Evolutionary conservation across 73 alveolate species (phyloP).

Genomic region (Urostyla sp.): DNA sequence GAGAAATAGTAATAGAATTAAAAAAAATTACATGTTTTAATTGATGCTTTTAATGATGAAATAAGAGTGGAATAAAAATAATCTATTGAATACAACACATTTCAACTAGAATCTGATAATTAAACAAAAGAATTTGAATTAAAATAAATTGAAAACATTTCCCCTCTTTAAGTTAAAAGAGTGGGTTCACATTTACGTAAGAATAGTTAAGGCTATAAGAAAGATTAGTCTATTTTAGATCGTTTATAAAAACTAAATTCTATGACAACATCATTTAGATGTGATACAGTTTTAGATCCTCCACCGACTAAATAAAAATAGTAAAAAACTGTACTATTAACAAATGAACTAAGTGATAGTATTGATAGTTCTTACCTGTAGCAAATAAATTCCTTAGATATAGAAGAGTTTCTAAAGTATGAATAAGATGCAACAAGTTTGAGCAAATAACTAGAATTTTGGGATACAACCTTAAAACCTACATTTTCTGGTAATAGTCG

Average conservation of each 20-base stretch:
- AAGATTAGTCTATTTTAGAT: not conserved
- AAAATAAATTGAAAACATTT: not conserved
- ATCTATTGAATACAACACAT: not conserved
- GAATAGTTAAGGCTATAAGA: constrained; percentile 33
- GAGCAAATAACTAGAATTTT: constrained; percentile 5
- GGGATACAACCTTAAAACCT: constrained; percentile 37
- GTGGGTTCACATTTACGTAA: constrained; percentile 7
- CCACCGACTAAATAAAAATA: not conserved
- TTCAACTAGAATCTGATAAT: not conserved
- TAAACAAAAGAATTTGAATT: not conserved
- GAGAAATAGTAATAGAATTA: not conserved
- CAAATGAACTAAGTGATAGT: constrained; percentile 6
- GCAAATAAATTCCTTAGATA: not conserved
- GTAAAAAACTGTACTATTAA: constrained; percentile 17
- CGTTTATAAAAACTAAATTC: not conserved
- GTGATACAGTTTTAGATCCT: not conserved
- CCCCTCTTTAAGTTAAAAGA: constrained; percentile 9
- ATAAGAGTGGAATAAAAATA: not conserved
- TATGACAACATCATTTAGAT: not conserved
- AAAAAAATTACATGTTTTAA: not conserved
- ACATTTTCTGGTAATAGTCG: constrained; percentile 34
- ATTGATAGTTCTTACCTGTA: not conserved
- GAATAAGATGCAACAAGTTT: not conserved
- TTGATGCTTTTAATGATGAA: constrained; percentile 56
- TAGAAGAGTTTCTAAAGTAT: not conserved